Evolutionary conservation across 2,329 filamentous ascomycete species (phyloP).

Genomic region (Elsinoe perseae): DNA sequence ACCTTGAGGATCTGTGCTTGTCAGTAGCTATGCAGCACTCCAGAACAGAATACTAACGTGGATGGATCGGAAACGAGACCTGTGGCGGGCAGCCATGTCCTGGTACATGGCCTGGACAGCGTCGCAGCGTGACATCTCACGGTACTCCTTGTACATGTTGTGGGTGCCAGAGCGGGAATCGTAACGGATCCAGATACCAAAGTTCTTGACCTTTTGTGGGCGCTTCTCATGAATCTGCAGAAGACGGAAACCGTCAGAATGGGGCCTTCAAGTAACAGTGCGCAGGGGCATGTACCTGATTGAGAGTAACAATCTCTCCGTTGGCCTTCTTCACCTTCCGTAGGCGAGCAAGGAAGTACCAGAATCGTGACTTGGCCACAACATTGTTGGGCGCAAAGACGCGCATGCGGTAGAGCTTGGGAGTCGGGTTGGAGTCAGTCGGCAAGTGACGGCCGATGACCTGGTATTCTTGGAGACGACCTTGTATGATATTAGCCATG

Average conservation of each 20-base stretch:
- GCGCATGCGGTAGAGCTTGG: constrained; percentile 99
- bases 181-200: constrained; percentile 99
- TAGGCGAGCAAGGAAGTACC: constrained; percentile 99
- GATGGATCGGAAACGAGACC: constrained; percentile 94
- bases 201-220: constrained; percentile 99
- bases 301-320: constrained; percentile 96
- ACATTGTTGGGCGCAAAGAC: constrained; percentile 98
- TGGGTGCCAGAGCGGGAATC: constrained; percentile 99
- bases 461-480: constrained; percentile 99
- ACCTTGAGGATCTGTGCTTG: constrained; percentile 82
- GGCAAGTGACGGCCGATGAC: constrained; percentile 99
- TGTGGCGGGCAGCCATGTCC: constrained; percentile 99
- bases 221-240: constrained; percentile 93
- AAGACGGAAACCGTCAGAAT: constrained; percentile 20
- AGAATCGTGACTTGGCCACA: constrained; percentile 99
- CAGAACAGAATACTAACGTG: constrained; percentile 61
- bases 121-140: constrained; percentile 92
- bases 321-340: constrained; percentile 99
- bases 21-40: constrained; percentile 8
- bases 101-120: constrained; percentile 97
- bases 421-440: constrained; percentile 91
- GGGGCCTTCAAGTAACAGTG: constrained; percentile 16
- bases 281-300: constrained; percentile 57
- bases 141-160: constrained; percentile 99
- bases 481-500: constrained; percentile 40